Base-by-base conservation (phyloP, 2,329 filamentous ascomycete species). In the Aspergillus sp. region DNA sequence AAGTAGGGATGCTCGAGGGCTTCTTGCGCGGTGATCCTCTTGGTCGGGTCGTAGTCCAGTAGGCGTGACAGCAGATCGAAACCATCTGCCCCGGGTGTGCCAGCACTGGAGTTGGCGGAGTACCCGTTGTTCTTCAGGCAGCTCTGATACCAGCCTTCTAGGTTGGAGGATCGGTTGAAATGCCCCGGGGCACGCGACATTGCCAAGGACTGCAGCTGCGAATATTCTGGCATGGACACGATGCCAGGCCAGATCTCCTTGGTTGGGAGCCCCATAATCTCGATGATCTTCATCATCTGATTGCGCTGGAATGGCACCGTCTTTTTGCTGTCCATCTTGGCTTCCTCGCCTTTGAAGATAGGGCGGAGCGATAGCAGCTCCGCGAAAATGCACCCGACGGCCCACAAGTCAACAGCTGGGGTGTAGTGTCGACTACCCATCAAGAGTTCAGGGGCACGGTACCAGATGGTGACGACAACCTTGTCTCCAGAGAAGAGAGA, bases 391-490 rank as follows among this genome's bases (percentile, higher is more conserved):
- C 95, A 99, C 0, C 95, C 95, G 0, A 99, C 88, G 2, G 95
- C 95, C 95, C 95, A 99, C 76, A 98, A 88, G 75, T 99, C 95
- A 65, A 99, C 92, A 21, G 95, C 94, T 0, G 95, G 93, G 0
- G 95, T 98, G 79, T 99, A 99, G 76, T 99, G 95, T n/a, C 91
- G 86, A 53, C 89, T 92, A 2, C 95, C 95, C 3, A 99, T 86
- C 1, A 99, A 86, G 4, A 99, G 84, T 76, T 99, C 95, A 0
- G 95, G 95, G 0, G 95, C 95, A 21, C 95, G 91, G 72, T 99
- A 99, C 95, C 95, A 99, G 64, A 99, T 99, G 0, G 95, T 99
- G 13, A 99, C 95, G 55, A 99, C 95, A 2, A 99, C 95, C 75
- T 99, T 99, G 69, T 99, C 95, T 55, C 95, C 95, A 17, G 87